Conservation (phyloP, 805 yeast genomes). For the Wickerhamiella cacticola region DNA sequence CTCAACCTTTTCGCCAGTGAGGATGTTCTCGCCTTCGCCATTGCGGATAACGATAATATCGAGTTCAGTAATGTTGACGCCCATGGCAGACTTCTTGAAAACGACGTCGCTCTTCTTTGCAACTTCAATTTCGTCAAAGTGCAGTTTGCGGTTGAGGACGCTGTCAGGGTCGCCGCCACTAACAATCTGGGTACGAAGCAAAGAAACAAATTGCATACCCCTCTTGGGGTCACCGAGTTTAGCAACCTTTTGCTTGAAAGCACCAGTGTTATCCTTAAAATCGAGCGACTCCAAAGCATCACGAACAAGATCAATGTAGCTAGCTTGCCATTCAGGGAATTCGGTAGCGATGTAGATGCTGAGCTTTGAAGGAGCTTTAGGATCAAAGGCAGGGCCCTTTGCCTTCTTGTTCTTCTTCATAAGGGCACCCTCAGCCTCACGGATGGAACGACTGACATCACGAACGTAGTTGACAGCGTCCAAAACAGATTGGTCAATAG, state of each 20-base stretch:
- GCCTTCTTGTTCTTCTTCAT: constrained; percentile 76
- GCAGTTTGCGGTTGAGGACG: constrained; percentile 81
- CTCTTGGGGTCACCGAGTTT: constrained; percentile 71
- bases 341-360: constrained; percentile 62
- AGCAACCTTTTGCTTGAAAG: constrained; percentile 31
- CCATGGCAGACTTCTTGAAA: constrained; percentile 53
- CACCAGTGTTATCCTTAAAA: constrained; percentile 29
- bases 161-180: constrained; percentile 42
- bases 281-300: constrained; percentile 41
- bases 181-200: constrained; percentile 67
- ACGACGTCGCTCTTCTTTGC: constrained; percentile 45
- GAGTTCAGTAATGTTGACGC: constrained; percentile 42
- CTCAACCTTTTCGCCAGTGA: constrained; percentile 58
- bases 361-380: constrained; percentile 57
- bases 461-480: constrained; percentile 75
- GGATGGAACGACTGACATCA: constrained; percentile 63
- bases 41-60: constrained; percentile 51
- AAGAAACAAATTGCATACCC: constrained; percentile 93
- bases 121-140: constrained; percentile 62
- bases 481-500: constrained; percentile 46
- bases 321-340: constrained; percentile 86
- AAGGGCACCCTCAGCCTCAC: constrained; percentile 84
- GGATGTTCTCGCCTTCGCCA: constrained; percentile 58
- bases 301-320: constrained; percentile 69
- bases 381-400: constrained; percentile 62